Evolutionary conservation across 2,329 filamentous ascomycete species (phyloP), one percentile per base, ranked within the genome.

Genomic region (Biscogniauxia sp.): DNA sequence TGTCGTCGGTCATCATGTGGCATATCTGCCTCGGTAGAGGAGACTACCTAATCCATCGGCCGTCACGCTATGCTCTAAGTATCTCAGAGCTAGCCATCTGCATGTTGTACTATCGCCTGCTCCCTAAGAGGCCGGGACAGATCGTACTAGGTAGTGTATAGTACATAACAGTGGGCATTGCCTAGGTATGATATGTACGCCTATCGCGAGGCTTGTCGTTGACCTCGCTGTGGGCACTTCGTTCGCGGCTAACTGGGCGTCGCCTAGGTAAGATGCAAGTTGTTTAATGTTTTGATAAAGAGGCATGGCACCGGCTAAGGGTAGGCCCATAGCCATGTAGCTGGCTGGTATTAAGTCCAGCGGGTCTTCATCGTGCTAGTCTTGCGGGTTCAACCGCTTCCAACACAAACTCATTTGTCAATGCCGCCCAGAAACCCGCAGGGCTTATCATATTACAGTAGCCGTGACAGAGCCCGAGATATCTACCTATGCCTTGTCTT

Each of bases 361-460:
- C 23, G 71, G 71, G 70, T n/a, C 66, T 74, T 74, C 1, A 53
- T 73, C 17, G 60, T 69, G 8, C 72, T 72, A 1, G 67, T 74
- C 6, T 28, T 75, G 5, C 69, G 72, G 8, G 74, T 23, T 25
- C 60, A 1, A 56, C 62, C 2, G 73, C 71, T 41, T 59, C 60
- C 15, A 64, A 64, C 19, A 66, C 17, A 8, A 61, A 65, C 51
- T 64, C 64, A 0, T 66, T 64, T 57, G 53, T 54, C 8, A 72
- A 73, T 45, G 26, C 60, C 4, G 67, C 67, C 1, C 72, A 57
- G 51, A 53, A 60, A 19, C 62, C 60, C 2, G 58, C 61, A 0
- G 59, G 67, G 8, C 62, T 70, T 7, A 56, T 66, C 8, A 63
- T 70, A 20, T 73, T 68, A n/a, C n/a, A n/a, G n/a, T n/a, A 68